These are phyloP conservation scores for Ligustrum vulgare DNA, from an alignment of 257 asterid genomes.

Conservation along the genomic window DNA sequence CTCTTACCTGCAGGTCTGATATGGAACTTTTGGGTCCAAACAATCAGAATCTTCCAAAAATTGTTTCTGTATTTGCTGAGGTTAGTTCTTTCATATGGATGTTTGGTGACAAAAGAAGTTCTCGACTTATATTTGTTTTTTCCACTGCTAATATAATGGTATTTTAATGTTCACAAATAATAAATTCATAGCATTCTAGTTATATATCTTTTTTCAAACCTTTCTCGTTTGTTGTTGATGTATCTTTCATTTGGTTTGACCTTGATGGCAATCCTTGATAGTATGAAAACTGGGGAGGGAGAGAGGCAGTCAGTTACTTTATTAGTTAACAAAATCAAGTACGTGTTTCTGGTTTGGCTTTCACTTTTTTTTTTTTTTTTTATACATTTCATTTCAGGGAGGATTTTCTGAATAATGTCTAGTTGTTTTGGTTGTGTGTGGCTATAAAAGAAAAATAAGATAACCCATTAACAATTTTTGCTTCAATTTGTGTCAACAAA, in stretches of 20 bases:
- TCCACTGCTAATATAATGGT: not conserved
- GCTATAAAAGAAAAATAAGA: not conserved
- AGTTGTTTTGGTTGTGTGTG: not conserved
- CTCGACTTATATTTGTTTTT: not conserved
- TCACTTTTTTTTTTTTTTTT: not conserved
- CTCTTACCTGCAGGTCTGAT: slow-evolving; percentile 63
- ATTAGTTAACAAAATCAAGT: not conserved
- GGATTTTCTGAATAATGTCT: not conserved
- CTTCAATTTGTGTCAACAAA: not conserved
- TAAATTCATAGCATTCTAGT: too few relatives aligned
- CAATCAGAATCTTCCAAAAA: slow-evolving; percentile 87
- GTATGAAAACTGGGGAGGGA: not conserved
- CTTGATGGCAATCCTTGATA: not conserved
- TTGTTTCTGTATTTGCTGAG: slow-evolving; percentile 95
- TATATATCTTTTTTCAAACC: too few relatives aligned
- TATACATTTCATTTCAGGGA: not conserved
- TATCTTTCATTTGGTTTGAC: not conserved
- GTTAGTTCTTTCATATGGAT: slow-evolving; percentile 41
- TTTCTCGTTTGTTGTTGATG: not conserved
- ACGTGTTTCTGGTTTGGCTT: not conserved
- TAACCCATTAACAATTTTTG: not conserved
- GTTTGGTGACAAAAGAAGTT: not conserved
- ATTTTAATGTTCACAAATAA: too few relatives aligned
- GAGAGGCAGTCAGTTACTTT: not conserved
- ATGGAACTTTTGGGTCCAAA: slow-evolving; percentile 79